Conservation (phyloP, 495 filamentous ascomycete species). For the Aspergillus incahuasiensis region DNA sequence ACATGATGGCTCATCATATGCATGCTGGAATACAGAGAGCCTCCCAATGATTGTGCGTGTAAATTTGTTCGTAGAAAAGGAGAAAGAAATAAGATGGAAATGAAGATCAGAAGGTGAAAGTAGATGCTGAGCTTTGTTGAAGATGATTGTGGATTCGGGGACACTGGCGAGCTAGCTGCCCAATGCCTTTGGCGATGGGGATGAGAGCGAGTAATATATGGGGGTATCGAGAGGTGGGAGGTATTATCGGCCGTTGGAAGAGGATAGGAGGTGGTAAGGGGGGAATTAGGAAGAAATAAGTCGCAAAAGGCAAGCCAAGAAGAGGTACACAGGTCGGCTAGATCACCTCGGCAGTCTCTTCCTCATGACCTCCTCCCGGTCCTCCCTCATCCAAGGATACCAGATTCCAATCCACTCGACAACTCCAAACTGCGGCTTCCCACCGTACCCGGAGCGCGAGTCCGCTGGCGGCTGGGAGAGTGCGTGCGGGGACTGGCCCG, state of each 20-base stretch:
- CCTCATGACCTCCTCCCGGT: constrained; percentile 17
- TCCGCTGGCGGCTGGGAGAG: background rate
- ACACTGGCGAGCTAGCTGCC: too few species aligned
- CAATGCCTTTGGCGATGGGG: too few species aligned
- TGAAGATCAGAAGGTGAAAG: background rate
- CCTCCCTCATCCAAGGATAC: constrained; percentile 44
- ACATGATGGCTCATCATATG: background rate
- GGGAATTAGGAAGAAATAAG: background rate
- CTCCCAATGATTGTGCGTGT: constrained; percentile 3
- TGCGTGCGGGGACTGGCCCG: constrained; percentile 17
- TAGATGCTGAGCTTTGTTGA: too few species aligned
- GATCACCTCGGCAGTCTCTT: background rate
- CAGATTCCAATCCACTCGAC: constrained; percentile 37
- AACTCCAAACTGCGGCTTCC: constrained; percentile 31
- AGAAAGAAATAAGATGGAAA: background rate
- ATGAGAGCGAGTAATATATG: too few species aligned
- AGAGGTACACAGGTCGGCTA: background rate
- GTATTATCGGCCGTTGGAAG: too few species aligned
- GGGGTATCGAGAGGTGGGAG: too few species aligned
- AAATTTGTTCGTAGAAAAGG: background rate
- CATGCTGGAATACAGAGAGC: constrained; percentile 11
- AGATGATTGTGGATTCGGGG: too few species aligned
- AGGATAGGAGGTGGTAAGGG: too few species aligned
- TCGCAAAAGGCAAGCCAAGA: background rate
- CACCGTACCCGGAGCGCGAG: background rate